Evolutionary conservation across 1,139 yeast genomes (phyloP).

Genomic region (Yamadazyma epiphylla): DNA sequence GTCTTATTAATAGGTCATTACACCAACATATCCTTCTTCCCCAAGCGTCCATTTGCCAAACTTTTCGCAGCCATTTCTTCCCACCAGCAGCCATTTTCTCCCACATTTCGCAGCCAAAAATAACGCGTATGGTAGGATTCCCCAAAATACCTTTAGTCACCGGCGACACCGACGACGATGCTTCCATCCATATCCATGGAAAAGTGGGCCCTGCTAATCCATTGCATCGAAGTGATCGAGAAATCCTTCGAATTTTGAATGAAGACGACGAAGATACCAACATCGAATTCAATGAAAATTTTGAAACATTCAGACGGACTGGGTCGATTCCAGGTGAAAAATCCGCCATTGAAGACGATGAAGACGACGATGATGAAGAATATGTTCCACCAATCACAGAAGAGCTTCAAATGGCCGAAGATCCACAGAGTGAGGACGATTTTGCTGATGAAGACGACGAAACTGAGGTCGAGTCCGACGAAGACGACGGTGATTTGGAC

Average conservation of each 20-base stretch:
- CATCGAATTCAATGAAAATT: slow-evolving; percentile 14
- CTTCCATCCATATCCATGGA: slow-evolving; percentile 37
- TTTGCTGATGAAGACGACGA: slow-evolving; percentile 9
- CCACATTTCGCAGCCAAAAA: background rate
- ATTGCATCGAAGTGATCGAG: slow-evolving; percentile 8
- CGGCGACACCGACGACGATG: slow-evolving; percentile 45
- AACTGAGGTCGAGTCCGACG: slow-evolving; percentile 7
- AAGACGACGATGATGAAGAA: slow-evolving; percentile 6
- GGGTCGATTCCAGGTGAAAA: background rate
- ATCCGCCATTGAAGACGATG: background rate
- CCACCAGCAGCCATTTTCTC: no score
- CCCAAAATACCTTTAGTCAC: slow-evolving; percentile 34
- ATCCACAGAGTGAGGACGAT: no score
- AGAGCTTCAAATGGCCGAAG: slow-evolving; percentile 1
- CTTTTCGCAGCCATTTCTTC: no score
- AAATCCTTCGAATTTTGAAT: slow-evolving; percentile 13
- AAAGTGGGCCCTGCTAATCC: slow-evolving; percentile 40
- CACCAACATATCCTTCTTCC: no score
- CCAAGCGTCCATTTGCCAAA: no score
- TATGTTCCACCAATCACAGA: slow-evolving; percentile 6
- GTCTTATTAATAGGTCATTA: no score
- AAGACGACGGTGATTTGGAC: slow-evolving; percentile 3
- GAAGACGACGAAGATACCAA: slow-evolving; percentile 8
- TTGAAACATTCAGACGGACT: slow-evolving; percentile 11
- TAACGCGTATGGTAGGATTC: slow-evolving; percentile 23